Evolutionary conservation across 768 basidiomycete genomes (phyloP).

Genomic region (Suillus weaverae): DNA sequence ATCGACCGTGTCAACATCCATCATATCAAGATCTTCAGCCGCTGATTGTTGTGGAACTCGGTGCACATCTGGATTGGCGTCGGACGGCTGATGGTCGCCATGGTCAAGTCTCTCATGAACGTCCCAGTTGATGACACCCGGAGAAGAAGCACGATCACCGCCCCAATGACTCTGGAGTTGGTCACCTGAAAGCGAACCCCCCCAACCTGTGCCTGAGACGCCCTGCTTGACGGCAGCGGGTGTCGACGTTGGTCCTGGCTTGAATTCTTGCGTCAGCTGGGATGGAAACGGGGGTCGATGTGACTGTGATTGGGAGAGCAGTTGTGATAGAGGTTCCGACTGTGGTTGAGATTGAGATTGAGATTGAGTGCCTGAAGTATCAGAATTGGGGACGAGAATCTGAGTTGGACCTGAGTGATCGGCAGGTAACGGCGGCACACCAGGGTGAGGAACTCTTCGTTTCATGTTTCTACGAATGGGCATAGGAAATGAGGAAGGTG

Average conservation of each 20-base stretch:
- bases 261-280: conserved; percentile 22
- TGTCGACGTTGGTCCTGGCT: conserved; percentile 21
- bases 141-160: not conserved
- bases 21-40: not conserved
- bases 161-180: not conserved
- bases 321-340: conserved; percentile 20
- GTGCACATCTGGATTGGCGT: not conserved
- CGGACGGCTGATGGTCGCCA: not conserved
- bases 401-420: conserved; percentile 37
- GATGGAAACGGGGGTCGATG: conserved; percentile 17
- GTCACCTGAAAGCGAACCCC: conserved; percentile 4
- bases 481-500: conserved; percentile 12
- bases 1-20: conserved; percentile 3
- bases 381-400: conserved; percentile 58
- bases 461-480: conserved; percentile 29
- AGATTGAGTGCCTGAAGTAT: conserved; percentile 42
- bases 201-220: not conserved
- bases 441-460: conserved; percentile 50
- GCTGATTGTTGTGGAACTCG: not conserved
- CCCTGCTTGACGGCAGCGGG: conserved; percentile 10
- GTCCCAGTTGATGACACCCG: not conserved
- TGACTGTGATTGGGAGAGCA: conserved; percentile 7
- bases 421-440: conserved; percentile 32
- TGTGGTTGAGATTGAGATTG: conserved; percentile 37
- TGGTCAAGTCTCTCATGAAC: not conserved